phyloP scores from a whole-genome alignment of 2,329 filamentous ascomycete genomes.

The Metarhizium guizhouense region DNA sequence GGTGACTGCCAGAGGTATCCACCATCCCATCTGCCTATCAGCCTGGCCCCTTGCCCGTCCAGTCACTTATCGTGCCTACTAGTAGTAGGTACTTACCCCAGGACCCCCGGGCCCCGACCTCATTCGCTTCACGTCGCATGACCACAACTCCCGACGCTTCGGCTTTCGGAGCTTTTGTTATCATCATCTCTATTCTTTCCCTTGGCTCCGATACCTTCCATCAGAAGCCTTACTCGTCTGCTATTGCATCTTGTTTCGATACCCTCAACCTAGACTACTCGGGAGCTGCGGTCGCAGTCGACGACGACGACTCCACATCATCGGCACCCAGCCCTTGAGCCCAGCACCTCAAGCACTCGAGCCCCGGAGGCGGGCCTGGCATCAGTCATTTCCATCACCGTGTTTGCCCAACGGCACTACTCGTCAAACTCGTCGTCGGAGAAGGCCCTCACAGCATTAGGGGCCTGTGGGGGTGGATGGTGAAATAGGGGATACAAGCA shows the following conservation, averaged over 20 bases:
- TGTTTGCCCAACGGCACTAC: neutral
- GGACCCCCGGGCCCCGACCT: neutral
- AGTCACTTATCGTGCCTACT: neutral
- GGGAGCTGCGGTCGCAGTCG: neutral
- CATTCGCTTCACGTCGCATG: slow-evolving; percentile 5
- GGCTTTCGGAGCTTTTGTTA: neutral
- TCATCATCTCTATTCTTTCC: neutral
- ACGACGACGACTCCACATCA: neutral
- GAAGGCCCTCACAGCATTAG: neutral
- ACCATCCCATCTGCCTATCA: neutral
- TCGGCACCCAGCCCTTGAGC: neutral
- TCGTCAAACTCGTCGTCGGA: neutral
- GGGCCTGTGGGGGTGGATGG: slow-evolving; percentile 24
- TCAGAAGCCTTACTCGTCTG: neutral
- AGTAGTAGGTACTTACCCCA: neutral
- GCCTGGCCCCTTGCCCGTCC: neutral
- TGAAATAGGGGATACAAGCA: slow-evolving; percentile 14
- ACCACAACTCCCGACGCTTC: neutral
- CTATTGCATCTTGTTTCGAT: neutral
- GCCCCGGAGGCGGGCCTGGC: neutral
- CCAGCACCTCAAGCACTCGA: neutral
- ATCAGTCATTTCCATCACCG: neutral
- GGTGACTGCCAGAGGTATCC: neutral
- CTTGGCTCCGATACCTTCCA: neutral
- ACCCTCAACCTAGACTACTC: neutral